A percentile compares a stretch with the other conserved stretches of the same genome.
These are phyloP conservation scores for Gossypium thurberi DNA, from an alignment of 345 rosid species.

Conservation along the genomic window DNA sequence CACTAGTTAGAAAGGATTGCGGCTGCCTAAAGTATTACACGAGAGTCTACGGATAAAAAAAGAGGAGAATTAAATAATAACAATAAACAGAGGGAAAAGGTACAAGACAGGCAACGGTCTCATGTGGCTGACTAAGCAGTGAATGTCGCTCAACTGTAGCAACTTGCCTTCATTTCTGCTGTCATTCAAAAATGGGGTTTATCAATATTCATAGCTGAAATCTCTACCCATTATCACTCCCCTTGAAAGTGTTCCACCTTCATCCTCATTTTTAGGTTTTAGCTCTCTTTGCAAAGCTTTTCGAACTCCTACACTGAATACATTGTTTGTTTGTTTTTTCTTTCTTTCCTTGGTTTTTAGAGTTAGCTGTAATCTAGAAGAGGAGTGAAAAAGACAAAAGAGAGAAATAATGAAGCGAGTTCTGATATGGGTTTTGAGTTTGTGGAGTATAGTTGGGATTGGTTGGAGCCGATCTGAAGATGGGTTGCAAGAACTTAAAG, in stretches of 20 bases:
- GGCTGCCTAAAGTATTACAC: too few relatives aligned
- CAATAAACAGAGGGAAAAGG: neutral
- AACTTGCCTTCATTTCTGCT: neutral
- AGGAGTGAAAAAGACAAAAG: neutral
- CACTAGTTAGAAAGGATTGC: too few relatives aligned
- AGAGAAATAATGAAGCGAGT: neutral
- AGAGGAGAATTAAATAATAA: too few relatives aligned
- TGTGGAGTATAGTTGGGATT: conserved; percentile 17
- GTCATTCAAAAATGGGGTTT: neutral
- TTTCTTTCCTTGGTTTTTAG: neutral
- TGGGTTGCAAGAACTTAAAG: conserved; percentile 23
- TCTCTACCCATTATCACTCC: neutral
- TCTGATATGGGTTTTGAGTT: conserved; percentile 9
- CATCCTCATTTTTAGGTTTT: neutral
- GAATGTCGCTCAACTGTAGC: neutral
- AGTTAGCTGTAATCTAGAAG: neutral
- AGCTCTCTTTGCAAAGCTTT: neutral
- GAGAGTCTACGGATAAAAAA: too few relatives aligned
- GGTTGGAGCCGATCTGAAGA: conserved; percentile 39
- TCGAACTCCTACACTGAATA: neutral
- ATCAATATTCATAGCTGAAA: neutral
- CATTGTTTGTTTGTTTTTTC: too few relatives aligned
- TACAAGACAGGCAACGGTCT: neutral
- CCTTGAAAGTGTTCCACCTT: neutral
- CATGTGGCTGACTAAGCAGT: neutral